These are phyloP conservation scores for Pleurotus platypus DNA, from an alignment of 768 basidiomycete species.

Conservation along the genomic window DNA sequence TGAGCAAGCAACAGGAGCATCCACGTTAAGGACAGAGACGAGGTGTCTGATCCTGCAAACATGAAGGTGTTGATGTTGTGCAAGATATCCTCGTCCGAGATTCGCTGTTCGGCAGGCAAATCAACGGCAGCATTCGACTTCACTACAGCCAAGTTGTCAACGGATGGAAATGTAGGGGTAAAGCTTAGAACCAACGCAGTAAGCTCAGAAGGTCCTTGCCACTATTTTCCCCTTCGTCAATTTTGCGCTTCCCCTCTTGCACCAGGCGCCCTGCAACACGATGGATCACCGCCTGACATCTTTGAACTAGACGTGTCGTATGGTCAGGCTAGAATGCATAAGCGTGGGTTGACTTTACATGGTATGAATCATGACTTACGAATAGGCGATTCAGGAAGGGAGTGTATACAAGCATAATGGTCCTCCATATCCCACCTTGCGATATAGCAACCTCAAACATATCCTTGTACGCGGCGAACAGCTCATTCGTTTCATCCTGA, in stretches of 20 bases:
- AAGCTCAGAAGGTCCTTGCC: constrained; percentile 77
- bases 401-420: constrained; percentile 51
- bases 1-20: constrained; percentile 71
- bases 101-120: constrained; percentile 61
- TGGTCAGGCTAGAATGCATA: constrained; percentile 46
- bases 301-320: constrained; percentile 42
- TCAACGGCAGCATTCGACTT: constrained; percentile 79
- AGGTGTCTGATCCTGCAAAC: constrained; percentile 89
- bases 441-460: constrained; percentile 78
- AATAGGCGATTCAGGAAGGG: constrained; percentile 54
- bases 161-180: constrained; percentile 2
- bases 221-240: constrained; percentile 53
- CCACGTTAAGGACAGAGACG: constrained; percentile 83
- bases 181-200: constrained; percentile 49
- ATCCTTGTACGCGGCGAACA: constrained; percentile 78
- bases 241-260: constrained; percentile 73
- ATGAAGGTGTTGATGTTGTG: constrained; percentile 87
- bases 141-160: constrained; percentile 40
- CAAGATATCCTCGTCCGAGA: constrained; percentile 86
- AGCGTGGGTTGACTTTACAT: neutral
- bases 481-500: constrained; percentile 71
- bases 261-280: constrained; percentile 74
- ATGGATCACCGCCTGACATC: constrained; percentile 59
- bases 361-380: constrained; percentile 34
- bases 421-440: constrained; percentile 42